Evolutionary conservation across 441 rosid species (phyloP).

Genomic region (Jatropha podagrica): DNA sequence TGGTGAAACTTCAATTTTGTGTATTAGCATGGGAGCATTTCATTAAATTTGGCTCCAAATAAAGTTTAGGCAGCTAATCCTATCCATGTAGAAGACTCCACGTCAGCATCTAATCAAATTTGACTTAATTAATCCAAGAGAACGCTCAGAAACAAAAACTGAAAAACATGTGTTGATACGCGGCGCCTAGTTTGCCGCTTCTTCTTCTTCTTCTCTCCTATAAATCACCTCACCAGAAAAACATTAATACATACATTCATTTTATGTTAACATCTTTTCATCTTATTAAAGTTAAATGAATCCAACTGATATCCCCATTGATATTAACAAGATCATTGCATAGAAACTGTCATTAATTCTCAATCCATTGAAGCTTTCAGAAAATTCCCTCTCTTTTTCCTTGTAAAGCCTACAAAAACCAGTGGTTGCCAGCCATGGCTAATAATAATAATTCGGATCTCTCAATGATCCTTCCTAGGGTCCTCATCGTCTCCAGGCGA

Average conservation of each 20-base stretch:
- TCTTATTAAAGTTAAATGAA: not conserved
- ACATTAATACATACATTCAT: too few species aligned
- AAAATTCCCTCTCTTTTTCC: not conserved
- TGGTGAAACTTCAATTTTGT: too few species aligned
- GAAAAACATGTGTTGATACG: conserved; percentile 5
- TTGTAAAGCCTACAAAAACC: not conserved
- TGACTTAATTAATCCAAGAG: conserved; percentile 15
- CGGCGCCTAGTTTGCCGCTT: conserved; percentile 16
- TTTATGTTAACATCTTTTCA: too few species aligned
- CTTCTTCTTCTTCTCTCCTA: not conserved
- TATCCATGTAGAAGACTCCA: conserved; percentile 2
- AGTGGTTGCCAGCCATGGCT: conserved; percentile 24
- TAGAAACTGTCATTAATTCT: not conserved
- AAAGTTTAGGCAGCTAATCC: too few species aligned
- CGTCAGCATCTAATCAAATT: conserved; percentile 18
- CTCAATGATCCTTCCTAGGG: conserved; percentile 62
- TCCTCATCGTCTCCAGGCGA: conserved; percentile 77
- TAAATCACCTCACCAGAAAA: not conserved
- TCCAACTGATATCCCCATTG: not conserved
- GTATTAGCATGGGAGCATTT: not conserved
- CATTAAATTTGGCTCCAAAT: not conserved
- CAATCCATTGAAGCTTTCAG: not conserved
- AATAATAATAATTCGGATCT: conserved; percentile 36
- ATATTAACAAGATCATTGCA: not conserved
- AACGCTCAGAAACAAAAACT: not conserved